phyloP scores from a whole-genome alignment of 2,329 filamentous ascomycete species.

The Trichoderma breve region DNA sequence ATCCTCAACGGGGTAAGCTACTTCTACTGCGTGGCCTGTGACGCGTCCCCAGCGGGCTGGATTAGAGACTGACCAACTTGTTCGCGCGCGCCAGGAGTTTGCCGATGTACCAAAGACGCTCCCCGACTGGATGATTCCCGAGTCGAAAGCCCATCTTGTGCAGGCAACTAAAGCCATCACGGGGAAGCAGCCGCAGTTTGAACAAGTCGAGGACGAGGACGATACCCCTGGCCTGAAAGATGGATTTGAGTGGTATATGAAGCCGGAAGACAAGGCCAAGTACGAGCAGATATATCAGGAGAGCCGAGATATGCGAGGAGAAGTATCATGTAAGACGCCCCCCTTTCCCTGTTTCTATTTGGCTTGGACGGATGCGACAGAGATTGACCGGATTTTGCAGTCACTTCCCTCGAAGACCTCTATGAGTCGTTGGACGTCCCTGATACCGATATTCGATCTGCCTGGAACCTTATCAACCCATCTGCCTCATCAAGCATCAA shows the following conservation, averaged over 20 bases:
- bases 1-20: constrained; percentile 79
- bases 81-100: constrained; percentile 65
- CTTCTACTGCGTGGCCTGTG: background rate
- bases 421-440: constrained; percentile 77
- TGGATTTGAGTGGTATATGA: constrained; percentile 99
- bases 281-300: constrained; percentile 98
- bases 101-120: constrained; percentile 79
- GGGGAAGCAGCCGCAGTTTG: constrained; percentile 77
- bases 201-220: constrained; percentile 77
- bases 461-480: constrained; percentile 97
- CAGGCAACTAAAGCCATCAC: constrained; percentile 78
- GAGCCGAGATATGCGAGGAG: constrained; percentile 82
- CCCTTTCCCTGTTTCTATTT: background rate
- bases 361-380: background rate
- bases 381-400: constrained; percentile 42
- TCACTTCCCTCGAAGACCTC: constrained; percentile 74
- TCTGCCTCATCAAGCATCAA: constrained; percentile 78
- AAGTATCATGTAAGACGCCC: constrained; percentile 65
- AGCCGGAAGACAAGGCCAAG: constrained; percentile 81
- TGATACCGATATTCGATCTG: constrained; percentile 79
- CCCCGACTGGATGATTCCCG: constrained; percentile 95
- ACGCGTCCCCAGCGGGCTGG: background rate
- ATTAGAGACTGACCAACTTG: background rate
- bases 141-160: constrained; percentile 88
- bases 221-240: constrained; percentile 85